Conservation (phyloP, 306 rosid genomes). For the Quercus aquifolioides region DNA sequence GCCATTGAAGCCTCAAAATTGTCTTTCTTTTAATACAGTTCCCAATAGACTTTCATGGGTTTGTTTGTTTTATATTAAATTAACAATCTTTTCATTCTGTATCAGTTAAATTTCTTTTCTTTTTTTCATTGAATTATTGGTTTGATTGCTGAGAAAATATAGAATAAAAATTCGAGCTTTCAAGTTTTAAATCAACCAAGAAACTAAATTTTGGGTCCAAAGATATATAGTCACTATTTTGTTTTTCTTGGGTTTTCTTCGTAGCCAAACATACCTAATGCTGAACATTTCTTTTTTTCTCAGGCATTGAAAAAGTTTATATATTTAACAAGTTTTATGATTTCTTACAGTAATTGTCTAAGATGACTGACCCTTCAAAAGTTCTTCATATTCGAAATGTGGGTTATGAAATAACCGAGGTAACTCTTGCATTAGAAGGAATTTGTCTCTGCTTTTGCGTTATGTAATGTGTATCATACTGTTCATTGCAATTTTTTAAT, state of each 20-base stretch:
- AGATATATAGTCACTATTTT: background rate
- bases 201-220: background rate
- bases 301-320: background rate
- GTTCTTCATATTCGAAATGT: slow-evolving; percentile 5
- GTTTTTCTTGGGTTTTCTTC: background rate
- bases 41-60: background rate
- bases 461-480: background rate
- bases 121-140: background rate
- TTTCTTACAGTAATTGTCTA: background rate
- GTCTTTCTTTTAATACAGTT: background rate
- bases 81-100: too few relatives aligned
- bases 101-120: background rate
- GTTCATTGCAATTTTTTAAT: background rate
- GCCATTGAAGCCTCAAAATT: background rate
- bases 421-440: background rate
- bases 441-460: background rate
- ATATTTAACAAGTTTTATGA: background rate
- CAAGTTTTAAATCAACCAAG: background rate
- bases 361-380: slow-evolving; percentile 4
- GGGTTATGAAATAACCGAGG: slow-evolving; percentile 7
- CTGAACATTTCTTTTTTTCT: background rate
- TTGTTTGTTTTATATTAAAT: background rate
- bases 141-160: background rate
- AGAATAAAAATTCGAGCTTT: background rate
- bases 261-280: background rate